Conservation (phyloP, 139 green algal genomes). For the Coelastrella sp. region DNA sequence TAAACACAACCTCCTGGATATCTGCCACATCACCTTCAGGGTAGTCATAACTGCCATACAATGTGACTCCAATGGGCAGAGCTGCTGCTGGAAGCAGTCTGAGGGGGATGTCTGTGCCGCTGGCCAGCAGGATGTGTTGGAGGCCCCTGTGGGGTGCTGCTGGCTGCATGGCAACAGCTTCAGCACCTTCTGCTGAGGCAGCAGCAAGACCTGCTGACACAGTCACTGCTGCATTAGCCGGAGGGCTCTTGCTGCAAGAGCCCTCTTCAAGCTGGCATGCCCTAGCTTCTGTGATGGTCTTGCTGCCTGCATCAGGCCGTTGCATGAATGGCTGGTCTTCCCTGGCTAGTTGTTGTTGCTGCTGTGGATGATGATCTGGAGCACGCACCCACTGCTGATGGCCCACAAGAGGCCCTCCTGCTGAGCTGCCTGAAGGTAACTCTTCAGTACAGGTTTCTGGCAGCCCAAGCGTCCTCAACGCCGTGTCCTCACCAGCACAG, state of each 20-base stretch:
- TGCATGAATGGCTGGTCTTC: background rate
- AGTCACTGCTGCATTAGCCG: background rate
- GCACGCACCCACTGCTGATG: background rate
- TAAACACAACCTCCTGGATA: slow-evolving; percentile 7
- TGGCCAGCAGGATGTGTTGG: slow-evolving; percentile 32
- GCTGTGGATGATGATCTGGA: background rate
- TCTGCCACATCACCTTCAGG: background rate
- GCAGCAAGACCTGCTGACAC: background rate
- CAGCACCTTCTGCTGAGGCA: background rate
- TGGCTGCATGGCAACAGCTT: background rate
- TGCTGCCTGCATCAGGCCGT: background rate
- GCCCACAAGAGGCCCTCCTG: background rate
- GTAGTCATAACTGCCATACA: slow-evolving; percentile 34
- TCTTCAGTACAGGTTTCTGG: background rate
- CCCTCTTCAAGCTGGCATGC: too few species aligned
- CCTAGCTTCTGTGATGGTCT: too few species aligned
- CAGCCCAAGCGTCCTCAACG: too few species aligned
- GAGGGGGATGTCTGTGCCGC: slow-evolving; percentile 37
- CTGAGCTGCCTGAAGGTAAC: background rate
- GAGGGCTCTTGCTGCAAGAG: background rate
- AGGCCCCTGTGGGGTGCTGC: background rate
- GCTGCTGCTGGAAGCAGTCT: slow-evolving; percentile 7
- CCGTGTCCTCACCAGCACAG: background rate
- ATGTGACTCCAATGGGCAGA: slow-evolving; percentile 30
- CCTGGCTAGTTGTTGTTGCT: background rate